Conservation (phyloP, 148 eudicot species). For the Rhododendron kiyosumense region DNA sequence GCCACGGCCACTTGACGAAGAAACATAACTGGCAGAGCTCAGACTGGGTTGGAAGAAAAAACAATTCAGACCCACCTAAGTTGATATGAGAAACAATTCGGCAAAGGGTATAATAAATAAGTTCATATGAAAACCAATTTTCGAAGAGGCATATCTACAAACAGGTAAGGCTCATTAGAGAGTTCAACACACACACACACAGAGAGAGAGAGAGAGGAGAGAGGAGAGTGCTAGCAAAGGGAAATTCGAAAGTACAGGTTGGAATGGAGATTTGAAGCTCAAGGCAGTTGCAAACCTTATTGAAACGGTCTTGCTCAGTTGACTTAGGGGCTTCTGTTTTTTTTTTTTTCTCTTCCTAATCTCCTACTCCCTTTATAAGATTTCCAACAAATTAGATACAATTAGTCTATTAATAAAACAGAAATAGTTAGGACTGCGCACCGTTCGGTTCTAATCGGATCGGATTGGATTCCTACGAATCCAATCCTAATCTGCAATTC, state of each 20-base stretch:
- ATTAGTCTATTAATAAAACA: no score
- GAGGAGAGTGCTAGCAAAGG: not conserved
- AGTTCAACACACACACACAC: not conserved
- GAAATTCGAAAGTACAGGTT: not conserved
- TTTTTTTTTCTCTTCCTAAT: no score
- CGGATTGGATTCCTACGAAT: no score
- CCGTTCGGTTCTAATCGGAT: no score
- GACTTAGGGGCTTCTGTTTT: not conserved
- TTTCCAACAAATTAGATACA: no score
- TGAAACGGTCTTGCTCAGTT: not conserved
- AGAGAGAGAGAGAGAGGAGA: not conserved
- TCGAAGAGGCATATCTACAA: slow-evolving; percentile 20
- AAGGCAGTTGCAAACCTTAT: not conserved
- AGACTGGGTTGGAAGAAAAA: not conserved
- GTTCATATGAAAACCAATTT: not conserved
- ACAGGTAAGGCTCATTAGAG: slow-evolving; percentile 6
- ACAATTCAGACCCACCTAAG: not conserved
- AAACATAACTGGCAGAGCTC: not conserved
- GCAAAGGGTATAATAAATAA: not conserved
- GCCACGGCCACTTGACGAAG: not conserved
- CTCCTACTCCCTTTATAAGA: no score
- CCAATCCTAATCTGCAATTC: no score
- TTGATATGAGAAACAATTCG: not conserved
- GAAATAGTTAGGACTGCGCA: no score
- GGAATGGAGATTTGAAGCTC: not conserved